Base-by-base conservation (phyloP, 2,329 filamentous ascomycete genomes). In the Atkinsonella hypoxylon region DNA sequence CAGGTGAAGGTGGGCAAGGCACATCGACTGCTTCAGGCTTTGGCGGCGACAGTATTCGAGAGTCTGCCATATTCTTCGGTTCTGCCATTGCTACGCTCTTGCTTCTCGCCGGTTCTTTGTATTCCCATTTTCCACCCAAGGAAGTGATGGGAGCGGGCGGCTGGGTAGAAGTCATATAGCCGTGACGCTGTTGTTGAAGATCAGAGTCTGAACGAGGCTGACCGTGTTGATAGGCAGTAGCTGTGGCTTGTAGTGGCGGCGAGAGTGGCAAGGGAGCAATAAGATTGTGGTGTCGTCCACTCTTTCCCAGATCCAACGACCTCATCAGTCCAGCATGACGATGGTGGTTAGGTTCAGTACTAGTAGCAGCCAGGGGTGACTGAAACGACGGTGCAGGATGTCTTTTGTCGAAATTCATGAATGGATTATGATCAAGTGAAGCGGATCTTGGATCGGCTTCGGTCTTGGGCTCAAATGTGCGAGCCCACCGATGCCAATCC, bases 391-490 rank as follows among this genome's bases (percentile, higher is more conserved):
- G 78, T 79, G 2, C 73, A 55, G 78, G 81, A 1, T 86, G 77
- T 53, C 85, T 82, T 56, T 83, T 81, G 60, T 87, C 82, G 10
- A 73, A 68, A 48, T 71, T 79, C 20, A 72, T 70, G 48, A 84
- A 82, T 2, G 78, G 56, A 56, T 76, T 74, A 41, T 81, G 73
- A 53, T 89, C 84, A 7, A 81, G 79, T 0, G 84, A 87, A 32
- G 74, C 75, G 5, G 79, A 77, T 36, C 83, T 74, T 2, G 73
- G 70, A 20, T 67, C 65, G 36, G 77, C 73, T 40, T 78, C 76
- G n/a, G 57, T 53, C 41, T 59, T 43, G 40, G 61, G 48, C 51
- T 67, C 59, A 30, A 68, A 59, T 31, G 74, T 70, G 2, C 71
- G 69, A 8, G 67, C 63, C 52, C 68, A 71, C 20, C 71, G 66